Percentiles rank a stretch among this genome's conserved stretches.
Conservation (phyloP, 78 protist genomes). For the Pelomyxa schiedti region DNA sequence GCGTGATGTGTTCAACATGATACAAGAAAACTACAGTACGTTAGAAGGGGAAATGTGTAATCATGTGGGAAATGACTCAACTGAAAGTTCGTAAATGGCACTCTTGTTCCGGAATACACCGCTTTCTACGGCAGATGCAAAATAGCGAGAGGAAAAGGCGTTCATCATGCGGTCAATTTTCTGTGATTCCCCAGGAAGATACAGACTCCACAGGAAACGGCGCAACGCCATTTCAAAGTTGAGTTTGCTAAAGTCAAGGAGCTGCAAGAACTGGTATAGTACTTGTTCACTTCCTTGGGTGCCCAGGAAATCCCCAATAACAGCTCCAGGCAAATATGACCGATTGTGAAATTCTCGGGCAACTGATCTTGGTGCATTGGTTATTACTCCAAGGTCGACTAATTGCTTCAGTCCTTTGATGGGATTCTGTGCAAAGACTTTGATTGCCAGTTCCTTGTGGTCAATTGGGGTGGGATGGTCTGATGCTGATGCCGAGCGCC, state of each 20-base stretch:
- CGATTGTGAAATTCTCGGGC: constrained; percentile 53
- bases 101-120: constrained; percentile 15
- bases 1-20: too few species aligned
- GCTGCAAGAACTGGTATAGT: constrained; percentile 74
- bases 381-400: constrained; percentile 22
- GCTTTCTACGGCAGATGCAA: constrained; percentile 47
- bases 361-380: constrained; percentile 24
- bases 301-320: constrained; percentile 82
- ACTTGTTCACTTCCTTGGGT: constrained; percentile 57
- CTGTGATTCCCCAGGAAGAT: constrained; percentile 95
- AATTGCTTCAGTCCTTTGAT: constrained; percentile 56
- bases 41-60: too few species aligned
- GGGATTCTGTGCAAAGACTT: too few species aligned
- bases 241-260: constrained; percentile 49
- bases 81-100: constrained; percentile 50
- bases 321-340: constrained; percentile 49
- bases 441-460: too few species aligned
- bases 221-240: constrained; percentile 79
- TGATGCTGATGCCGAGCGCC: too few species aligned
- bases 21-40: too few species aligned
- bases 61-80: too few species aligned
- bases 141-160: constrained; percentile 84
- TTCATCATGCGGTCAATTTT: constrained; percentile 95
- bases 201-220: constrained; percentile 57
- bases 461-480: too few species aligned